Conservation (phyloP, 139 green algal species). For the Micractinium conductrix region DNA sequence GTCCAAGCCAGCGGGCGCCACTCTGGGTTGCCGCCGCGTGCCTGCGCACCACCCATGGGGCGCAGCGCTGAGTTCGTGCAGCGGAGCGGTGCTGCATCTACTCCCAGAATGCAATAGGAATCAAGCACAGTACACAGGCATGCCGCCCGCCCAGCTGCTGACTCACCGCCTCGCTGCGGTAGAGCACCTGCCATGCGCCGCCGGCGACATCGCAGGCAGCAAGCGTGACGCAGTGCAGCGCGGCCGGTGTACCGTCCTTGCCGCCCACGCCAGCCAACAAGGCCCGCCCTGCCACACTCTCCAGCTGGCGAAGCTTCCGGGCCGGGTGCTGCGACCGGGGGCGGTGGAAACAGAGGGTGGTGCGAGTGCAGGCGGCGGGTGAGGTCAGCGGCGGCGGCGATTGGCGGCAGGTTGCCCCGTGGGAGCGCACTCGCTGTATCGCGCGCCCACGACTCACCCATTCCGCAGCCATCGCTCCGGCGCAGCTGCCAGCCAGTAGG, state of each 20-base stretch:
- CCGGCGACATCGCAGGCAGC: background rate
- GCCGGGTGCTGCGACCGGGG: background rate
- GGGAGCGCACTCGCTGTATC: too few relatives aligned
- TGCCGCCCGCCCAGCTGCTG: too few relatives aligned
- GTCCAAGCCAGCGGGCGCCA: slow-evolving; percentile 21
- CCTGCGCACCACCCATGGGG: too few relatives aligned
- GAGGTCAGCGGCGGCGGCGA: too few relatives aligned
- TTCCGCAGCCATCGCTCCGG: too few relatives aligned
- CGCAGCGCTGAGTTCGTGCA: too few relatives aligned
- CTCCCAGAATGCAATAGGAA: too few relatives aligned
- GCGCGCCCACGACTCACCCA: too few relatives aligned
- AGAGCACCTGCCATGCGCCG: background rate
- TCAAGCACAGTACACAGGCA: too few relatives aligned
- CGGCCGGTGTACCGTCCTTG: background rate
- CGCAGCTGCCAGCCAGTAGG: too few relatives aligned
- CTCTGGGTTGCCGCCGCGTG: slow-evolving; percentile 4
- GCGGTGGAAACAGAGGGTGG: background rate
- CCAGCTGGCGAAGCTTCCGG: slow-evolving; percentile 24
- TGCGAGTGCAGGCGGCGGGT: background rate
- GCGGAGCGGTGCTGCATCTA: too few relatives aligned
- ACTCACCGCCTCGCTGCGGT: slow-evolving; percentile 36
- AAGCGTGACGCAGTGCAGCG: background rate
- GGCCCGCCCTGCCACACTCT: slow-evolving; percentile 1
- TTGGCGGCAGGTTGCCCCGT: too few relatives aligned
- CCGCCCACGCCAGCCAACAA: background rate